A percentile compares a stretch with the other conserved stretches of the same genome.
Conservation (phyloP, 2,329 filamentous ascomycete genomes). For the Juglanconis juglandina region DNA sequence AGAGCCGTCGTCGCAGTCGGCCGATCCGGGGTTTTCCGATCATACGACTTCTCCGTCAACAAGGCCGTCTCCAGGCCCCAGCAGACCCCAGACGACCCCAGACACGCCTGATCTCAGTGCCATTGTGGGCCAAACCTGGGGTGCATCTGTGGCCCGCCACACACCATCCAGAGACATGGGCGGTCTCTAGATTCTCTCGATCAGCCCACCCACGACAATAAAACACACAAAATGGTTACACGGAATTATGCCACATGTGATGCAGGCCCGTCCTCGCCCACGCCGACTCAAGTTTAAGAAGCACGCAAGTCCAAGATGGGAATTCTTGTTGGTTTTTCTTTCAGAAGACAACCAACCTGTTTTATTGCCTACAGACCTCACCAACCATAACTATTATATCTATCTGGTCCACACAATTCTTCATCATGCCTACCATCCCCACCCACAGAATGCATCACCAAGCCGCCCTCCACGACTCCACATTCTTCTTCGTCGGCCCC, state of each 20-base stretch:
- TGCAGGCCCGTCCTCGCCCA: background rate
- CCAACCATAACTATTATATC: background rate
- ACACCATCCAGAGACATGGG: slow-evolving; percentile 3
- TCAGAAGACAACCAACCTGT: background rate
- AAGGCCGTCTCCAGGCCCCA: background rate
- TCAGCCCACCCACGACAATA: slow-evolving; percentile 15
- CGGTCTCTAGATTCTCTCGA: slow-evolving; percentile 8
- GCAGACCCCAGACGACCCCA: too few species aligned
- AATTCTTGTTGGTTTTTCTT: background rate
- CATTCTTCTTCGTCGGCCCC: slow-evolving; percentile 15
- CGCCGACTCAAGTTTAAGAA: background rate
- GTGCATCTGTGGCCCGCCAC: background rate
- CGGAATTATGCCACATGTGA: background rate
- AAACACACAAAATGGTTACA: slow-evolving; percentile 1
- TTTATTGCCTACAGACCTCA: background rate
- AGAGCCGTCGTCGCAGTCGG: slow-evolving; percentile 5
- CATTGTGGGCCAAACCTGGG: slow-evolving; percentile 16
- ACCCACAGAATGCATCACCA: background rate
- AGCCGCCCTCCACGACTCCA: slow-evolving; percentile 7
- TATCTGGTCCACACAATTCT: background rate
- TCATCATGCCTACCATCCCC: slow-evolving; percentile 1
- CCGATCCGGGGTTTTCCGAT: slow-evolving; percentile 18
- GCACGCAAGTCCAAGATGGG: background rate
- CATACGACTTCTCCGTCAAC: slow-evolving; percentile 17
- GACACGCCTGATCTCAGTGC: slow-evolving; percentile 13